Conservation (phyloP, 2,329 filamentous ascomycete genomes). For the Coniella lustricola region DNA sequence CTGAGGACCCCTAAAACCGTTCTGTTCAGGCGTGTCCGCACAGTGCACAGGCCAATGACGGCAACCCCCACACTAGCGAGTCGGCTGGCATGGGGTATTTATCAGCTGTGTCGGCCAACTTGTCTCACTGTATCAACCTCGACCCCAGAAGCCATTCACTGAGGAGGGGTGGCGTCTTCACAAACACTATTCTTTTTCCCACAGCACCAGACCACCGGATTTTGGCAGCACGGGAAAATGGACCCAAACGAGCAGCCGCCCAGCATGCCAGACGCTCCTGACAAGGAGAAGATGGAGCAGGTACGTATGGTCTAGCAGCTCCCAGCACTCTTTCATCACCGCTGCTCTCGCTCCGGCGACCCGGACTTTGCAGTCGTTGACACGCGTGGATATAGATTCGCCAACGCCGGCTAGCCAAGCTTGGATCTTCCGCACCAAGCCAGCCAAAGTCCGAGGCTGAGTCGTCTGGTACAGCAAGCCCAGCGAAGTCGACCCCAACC, state of each 20-base stretch:
- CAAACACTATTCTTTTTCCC: not conserved
- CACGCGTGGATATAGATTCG: conserved; percentile 32
- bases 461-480: conserved; percentile 15
- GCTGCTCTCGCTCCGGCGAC: conserved; percentile 3
- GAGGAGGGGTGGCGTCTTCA: conserved; percentile 1
- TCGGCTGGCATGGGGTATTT: conserved; percentile 8
- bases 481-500: conserved; percentile 18
- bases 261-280: conserved; percentile 43
- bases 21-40: not conserved
- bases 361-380: not conserved
- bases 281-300: conserved; percentile 54
- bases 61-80: not conserved
- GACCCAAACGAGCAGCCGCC: conserved; percentile 38
- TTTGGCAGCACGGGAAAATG: conserved; percentile 27
- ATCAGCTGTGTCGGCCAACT: conserved; percentile 6
- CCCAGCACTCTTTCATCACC: not conserved
- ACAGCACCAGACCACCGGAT: not conserved
- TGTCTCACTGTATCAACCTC: not conserved
- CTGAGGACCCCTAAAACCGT: not conserved
- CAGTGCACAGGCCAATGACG: conserved; percentile 1
- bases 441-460: conserved; percentile 20
- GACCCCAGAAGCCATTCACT: not conserved
- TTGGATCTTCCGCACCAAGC: conserved; percentile 31
- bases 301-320: conserved; percentile 24
- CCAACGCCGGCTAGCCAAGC: conserved; percentile 41